These are phyloP conservation scores for Aristolochia fimbriata DNA, from an alignment of 164 flowering plant species.

Conservation along the genomic window DNA sequence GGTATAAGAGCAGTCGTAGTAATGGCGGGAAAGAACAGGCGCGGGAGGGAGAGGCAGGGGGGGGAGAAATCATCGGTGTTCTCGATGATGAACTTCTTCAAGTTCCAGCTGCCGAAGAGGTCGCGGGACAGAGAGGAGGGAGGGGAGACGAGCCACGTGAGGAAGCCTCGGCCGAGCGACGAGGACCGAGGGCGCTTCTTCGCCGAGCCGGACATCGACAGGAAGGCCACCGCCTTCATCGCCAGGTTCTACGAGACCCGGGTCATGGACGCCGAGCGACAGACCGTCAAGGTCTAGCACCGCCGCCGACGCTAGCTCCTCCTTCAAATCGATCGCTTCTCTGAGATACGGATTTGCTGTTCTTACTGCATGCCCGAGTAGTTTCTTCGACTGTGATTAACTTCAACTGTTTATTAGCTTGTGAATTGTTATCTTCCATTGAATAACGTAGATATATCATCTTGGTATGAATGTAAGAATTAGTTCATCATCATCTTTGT, in stretches of 20 bases:
- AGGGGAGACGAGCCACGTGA: neutral
- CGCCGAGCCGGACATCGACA: constrained; percentile 9
- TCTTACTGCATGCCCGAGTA: too few species aligned
- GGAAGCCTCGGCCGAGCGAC: neutral
- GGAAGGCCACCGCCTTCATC: constrained; percentile 8
- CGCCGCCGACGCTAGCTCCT: too few species aligned
- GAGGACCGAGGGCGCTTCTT: constrained; percentile 5
- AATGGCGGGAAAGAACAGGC: constrained; percentile 1
- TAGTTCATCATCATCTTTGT: too few species aligned
- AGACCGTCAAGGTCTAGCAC: too few species aligned
- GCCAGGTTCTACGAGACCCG: constrained; percentile 5
- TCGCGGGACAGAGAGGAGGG: neutral
- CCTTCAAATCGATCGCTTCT: too few species aligned
- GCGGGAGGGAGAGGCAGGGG: constrained; percentile 2
- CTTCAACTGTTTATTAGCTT: too few species aligned
- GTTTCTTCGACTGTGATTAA: too few species aligned
- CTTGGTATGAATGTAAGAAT: too few species aligned
- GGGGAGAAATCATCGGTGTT: neutral
- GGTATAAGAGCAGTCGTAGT: too few species aligned
- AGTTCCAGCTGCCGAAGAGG: constrained; percentile 3
- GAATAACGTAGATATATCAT: too few species aligned
- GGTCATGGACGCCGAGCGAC: neutral
- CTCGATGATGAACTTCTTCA: constrained; percentile 6
- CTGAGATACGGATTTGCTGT: too few species aligned
- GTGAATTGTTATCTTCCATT: too few species aligned